Evolutionary conservation across 1,139 yeast genomes (phyloP), one percentile per base, ranked within the genome.

Genomic region (Kluyveromyces marxianus): DNA sequence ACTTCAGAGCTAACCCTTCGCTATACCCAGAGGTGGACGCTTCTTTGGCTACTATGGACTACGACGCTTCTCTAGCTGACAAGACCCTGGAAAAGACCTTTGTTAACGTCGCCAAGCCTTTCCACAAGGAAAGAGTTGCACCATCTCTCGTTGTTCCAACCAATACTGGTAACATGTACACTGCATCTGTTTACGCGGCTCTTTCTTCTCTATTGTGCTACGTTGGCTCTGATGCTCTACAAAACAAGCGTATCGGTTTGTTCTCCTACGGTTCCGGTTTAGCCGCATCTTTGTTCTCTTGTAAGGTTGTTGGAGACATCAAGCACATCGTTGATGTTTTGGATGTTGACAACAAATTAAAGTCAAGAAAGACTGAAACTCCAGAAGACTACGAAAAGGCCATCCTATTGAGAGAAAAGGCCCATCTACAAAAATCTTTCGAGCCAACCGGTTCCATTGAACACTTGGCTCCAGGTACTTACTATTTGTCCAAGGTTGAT

Each of bases 221-320:
- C 62, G 86, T 83, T 53, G 92, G 89, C 40, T 74, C 78, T 46
- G 94, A 82, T 44, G 71, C 76, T 46, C 76, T 90, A 58, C 87
- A 81, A 66, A 78, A 77, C 60, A 88, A 90, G 75, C 82, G 97
- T 69, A 74, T 94, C 61, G 95, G 96, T 60, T 67, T 90, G 57
- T 94, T 90, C 74, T 92, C 98, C 27, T 94, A 94, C 69, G 99
- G 99, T 55, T 92, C 98, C 29, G 99, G 99, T 61, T 78, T 92
- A 54, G 98, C 99, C 43, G 78, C 98, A 26, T 81, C 96, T 41
- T 74, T 94, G 69, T 85, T 80, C 71, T 83, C 96, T 33, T 79
- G 81, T 54, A 78, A 73, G 52, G 86, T 94, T 52, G 77, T 75
- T 57, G 96, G 95, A 50, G 98, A 92, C 68, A 74, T 92, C 54